Conservation (phyloP, 176 grass and related monocot species). For the Tuctoria greenei region DNA sequence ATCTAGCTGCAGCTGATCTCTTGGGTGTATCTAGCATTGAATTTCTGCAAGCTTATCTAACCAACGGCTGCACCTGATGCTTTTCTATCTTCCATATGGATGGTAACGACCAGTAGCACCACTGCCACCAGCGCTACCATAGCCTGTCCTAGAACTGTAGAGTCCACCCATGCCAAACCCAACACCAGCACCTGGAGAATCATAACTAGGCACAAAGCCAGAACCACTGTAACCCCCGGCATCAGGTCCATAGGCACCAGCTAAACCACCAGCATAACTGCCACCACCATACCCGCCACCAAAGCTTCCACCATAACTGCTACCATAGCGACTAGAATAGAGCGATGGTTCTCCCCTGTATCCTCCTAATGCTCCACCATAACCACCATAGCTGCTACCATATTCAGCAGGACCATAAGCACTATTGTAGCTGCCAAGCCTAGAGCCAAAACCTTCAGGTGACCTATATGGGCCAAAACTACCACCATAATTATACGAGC, state of each 20-base stretch:
- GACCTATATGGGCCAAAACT: constrained; percentile 71
- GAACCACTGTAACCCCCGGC: constrained; percentile 50
- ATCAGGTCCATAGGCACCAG: constrained; percentile 59
- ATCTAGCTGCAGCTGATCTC: constrained; percentile 29
- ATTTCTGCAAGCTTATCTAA: constrained; percentile 40
- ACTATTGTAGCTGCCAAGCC: constrained; percentile 54
- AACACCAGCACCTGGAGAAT: constrained; percentile 49
- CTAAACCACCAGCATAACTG: constrained; percentile 54
- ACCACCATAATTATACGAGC: constrained; percentile 53
- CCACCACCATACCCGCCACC: constrained; percentile 44
- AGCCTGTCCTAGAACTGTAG: constrained; percentile 69
- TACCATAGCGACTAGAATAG: constrained; percentile 68
- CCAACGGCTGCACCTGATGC: constrained; percentile 17
- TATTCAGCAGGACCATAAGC: constrained; percentile 50
- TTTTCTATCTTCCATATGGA: constrained; percentile 77
- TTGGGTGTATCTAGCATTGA: constrained; percentile 14
- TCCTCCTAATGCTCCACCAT: constrained; percentile 56
- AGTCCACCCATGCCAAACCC: constrained; percentile 49
- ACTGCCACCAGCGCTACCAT: constrained; percentile 46
- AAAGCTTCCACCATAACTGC: constrained; percentile 54
- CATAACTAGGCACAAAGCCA: constrained; percentile 67
- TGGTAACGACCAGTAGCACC: constrained; percentile 72
- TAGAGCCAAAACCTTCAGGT: constrained; percentile 64
- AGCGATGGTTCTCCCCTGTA: constrained; percentile 53
- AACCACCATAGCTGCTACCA: constrained; percentile 44